Percentiles rank a stretch among this genome's conserved stretches.
Evolutionary conservation across 73 alveolate genomes (phyloP).

Genomic region (Stentor coeruleus): DNA sequence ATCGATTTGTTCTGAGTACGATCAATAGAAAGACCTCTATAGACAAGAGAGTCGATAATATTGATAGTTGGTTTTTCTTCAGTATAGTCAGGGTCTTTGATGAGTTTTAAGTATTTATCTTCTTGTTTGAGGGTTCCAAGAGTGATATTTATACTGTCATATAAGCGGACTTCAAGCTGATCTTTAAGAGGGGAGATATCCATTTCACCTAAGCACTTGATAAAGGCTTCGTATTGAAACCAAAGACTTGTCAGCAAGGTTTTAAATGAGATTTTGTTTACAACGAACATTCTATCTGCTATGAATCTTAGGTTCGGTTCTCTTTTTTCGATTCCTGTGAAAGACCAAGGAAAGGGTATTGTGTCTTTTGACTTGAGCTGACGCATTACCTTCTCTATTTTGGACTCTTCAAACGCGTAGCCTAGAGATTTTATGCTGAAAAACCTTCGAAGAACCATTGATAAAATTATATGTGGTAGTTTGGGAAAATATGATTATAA

Average conservation of each 20-base stretch:
- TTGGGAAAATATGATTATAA: no score
- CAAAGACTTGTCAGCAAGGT: not conserved
- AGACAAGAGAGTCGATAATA: not conserved
- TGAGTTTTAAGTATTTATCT: not conserved
- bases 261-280: not conserved
- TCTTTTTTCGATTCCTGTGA: conserved; percentile 4
- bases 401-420: conserved; percentile 15
- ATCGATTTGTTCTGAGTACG: not conserved
- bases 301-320: conserved; percentile 7
- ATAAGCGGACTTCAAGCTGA: not conserved
- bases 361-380: not conserved
- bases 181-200: not conserved
- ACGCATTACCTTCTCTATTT: not conserved
- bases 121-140: conserved; percentile 8
- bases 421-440: not conserved
- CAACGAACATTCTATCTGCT: conserved; percentile 22
- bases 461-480: no score
- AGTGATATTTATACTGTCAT: not conserved
- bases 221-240: not conserved
- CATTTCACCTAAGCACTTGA: not conserved
- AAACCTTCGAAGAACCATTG: not conserved
- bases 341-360: conserved; percentile 22
- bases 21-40: not conserved
- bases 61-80: conserved; percentile 18
- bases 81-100: not conserved